phyloP scores from a whole-genome alignment of 2,329 filamentous ascomycete species.

The Endoconidiophora laricicola region DNA sequence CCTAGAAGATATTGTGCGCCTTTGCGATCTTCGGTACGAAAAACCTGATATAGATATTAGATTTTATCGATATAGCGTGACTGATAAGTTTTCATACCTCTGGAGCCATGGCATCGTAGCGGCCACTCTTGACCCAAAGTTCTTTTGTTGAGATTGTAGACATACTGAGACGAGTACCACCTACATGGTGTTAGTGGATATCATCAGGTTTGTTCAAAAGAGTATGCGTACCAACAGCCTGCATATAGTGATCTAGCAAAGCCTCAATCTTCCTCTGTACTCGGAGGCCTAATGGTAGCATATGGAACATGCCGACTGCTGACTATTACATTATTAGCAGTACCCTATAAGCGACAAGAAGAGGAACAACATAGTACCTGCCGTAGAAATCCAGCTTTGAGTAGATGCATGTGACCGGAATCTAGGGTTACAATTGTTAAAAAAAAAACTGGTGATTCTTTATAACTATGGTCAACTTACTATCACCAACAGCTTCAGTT shows the following conservation, averaged over 20 bases:
- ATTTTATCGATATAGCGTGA: background rate
- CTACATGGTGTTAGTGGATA: conserved; percentile 22
- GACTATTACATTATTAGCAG: conserved; percentile 31
- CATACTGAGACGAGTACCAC: conserved; percentile 64
- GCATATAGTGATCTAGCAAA: conserved; percentile 83
- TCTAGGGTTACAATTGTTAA: conserved; percentile 1
- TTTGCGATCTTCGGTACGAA: conserved; percentile 66
- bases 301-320: conserved; percentile 80
- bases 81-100: conserved; percentile 38
- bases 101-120: conserved; percentile 52
- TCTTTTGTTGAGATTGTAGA: conserved; percentile 75
- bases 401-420: conserved; percentile 13
- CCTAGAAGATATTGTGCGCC: conserved; percentile 59
- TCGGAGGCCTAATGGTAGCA: conserved; percentile 70
- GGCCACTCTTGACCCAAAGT: conserved; percentile 70
- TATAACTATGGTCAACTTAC: conserved; percentile 20
- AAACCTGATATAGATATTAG: conserved; percentile 37
- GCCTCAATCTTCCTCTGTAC: conserved; percentile 78
- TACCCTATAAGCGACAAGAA: background rate
- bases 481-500: conserved; percentile 36
- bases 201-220: no score
- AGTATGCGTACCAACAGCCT: conserved; percentile 39
- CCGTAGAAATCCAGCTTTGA: conserved; percentile 56
- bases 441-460: background rate
- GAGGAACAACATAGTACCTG: conserved; percentile 33